Evolutionary conservation across 257 asterid species (phyloP).

Genomic region (Galeopsis tetrahit): DNA sequence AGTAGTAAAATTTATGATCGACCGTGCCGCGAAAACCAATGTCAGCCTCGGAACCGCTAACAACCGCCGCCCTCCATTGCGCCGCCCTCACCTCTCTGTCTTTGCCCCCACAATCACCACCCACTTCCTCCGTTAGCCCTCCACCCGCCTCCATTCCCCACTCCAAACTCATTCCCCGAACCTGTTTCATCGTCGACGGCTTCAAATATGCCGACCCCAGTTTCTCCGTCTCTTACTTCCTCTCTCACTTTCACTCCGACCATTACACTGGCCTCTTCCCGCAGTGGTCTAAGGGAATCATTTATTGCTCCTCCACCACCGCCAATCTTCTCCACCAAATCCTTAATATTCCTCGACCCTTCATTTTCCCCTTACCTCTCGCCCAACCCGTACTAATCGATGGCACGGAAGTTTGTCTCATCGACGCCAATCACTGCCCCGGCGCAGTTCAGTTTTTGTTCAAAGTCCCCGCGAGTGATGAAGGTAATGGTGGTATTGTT

Average conservation of each 20-base stretch:
- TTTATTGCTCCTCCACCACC: slow-evolving; percentile 73
- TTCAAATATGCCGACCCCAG: slow-evolving; percentile 63
- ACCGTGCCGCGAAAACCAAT: slow-evolving; percentile 42
- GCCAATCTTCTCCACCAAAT: slow-evolving; percentile 70
- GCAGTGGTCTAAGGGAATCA: slow-evolving; percentile 74
- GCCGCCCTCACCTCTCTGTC: slow-evolving; percentile 55
- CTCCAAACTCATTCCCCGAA: slow-evolving; percentile 75
- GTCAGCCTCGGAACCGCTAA: slow-evolving; percentile 52
- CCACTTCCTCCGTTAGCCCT: slow-evolving; percentile 44
- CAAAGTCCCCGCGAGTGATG: slow-evolving; percentile 49
- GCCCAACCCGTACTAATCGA: slow-evolving; percentile 54
- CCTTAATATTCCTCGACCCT: slow-evolving; percentile 59
- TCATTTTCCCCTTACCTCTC: slow-evolving; percentile 58
- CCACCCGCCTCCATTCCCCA: slow-evolving; percentile 58
- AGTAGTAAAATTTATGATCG: not conserved
- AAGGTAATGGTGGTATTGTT: slow-evolving; percentile 36
- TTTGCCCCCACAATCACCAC: slow-evolving; percentile 46
- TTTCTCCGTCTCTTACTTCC: slow-evolving; percentile 82
- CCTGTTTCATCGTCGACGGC: slow-evolving; percentile 87
- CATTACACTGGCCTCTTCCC: slow-evolving; percentile 85
- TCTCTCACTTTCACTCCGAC: slow-evolving; percentile 95
- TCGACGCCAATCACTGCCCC: slow-evolving; percentile 95
- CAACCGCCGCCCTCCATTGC: slow-evolving; percentile 58
- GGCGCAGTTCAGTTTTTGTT: slow-evolving; percentile 93
- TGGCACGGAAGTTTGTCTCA: slow-evolving; percentile 60